Evolutionary conservation across 2,329 filamentous ascomycete genomes (phyloP), one percentile per base, ranked within the genome.

Genomic region (Fusarium lyarnte): DNA sequence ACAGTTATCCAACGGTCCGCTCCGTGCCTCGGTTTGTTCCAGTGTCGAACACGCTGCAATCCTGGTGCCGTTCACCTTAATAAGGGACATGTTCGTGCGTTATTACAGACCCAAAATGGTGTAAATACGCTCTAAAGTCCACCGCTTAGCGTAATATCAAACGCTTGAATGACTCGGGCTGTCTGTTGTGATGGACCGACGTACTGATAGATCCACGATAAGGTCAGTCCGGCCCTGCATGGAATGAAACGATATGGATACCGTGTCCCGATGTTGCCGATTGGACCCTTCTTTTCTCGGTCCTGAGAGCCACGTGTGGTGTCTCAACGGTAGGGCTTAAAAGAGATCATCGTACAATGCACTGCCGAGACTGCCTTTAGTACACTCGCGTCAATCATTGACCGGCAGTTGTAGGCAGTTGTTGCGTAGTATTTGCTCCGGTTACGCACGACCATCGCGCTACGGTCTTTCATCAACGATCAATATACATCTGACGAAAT

Each of bases 321-420:
- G 49, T 46, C 55, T 63, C 64, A 69, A 69, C 64, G 51, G 57
- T 41, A 57, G 31, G 64, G 41, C 39, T 69, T n/a, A 45, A 52
- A 42, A 42, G n/a, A 29, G n/a, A 64, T 69, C 45, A 49, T 49
- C 51, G 35, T 41, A 36, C 45, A 42, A 39, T 25, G 25, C 51
- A 57, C 43, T 58, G 41, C 51, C 51, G 31, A 53, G 8, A 29
- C 36, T 41, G 51, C 25, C 27, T 36, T 45, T 49, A 46, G 45
- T 55, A 27, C 39, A 45, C 16, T 36, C 36, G 38, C 65, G 38
- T 52, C 35, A 49, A 25, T 35, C 21, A 38, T 47, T 10, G 25
- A 29, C 58, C 45, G 49, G 58, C 51, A 68, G 51, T 66, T 58
- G 31, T 29, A 27, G 14, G 10, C 38, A 39, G 49, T 47, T 33